These are phyloP conservation scores for Mercurialis annua DNA, from an alignment of 345 rosid species.

Conservation along the genomic window DNA sequence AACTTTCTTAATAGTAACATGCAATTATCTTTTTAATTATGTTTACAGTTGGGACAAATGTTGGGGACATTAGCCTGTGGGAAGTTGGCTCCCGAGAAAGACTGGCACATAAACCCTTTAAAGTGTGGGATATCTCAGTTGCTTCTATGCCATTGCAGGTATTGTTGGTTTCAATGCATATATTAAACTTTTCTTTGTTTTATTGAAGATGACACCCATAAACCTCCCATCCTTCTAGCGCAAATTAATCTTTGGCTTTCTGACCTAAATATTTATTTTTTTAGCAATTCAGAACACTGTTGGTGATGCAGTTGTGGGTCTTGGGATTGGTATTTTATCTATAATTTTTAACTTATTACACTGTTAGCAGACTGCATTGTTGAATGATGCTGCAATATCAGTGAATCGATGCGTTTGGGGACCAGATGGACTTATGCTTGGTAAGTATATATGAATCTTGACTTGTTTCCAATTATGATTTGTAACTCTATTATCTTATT, in stretches of 20 bases:
- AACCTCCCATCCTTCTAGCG: constrained; percentile 2
- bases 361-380: constrained; percentile 42
- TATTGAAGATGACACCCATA: constrained; percentile 2
- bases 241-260: neutral
- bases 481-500: neutral
- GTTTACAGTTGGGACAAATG: constrained; percentile 45
- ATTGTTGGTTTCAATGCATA: neutral
- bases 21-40: constrained; percentile 1
- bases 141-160: constrained; percentile 41
- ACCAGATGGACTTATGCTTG: constrained; percentile 57
- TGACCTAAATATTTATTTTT: neutral
- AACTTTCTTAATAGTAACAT: neutral
- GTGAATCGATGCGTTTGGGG: constrained; percentile 67
- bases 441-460: constrained; percentile 26
- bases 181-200: neutral
- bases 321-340: neutral
- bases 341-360: neutral
- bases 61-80: constrained; percentile 47
- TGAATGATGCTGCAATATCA: constrained; percentile 53
- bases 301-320: neutral
- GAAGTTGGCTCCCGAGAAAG: constrained; percentile 42
- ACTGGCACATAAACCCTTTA: constrained; percentile 37
- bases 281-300: neutral
- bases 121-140: constrained; percentile 44
- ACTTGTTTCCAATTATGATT: neutral